Evolutionary conservation across 306 rosid genomes (phyloP).

Genomic region (Alnus glutinosa): DNA sequence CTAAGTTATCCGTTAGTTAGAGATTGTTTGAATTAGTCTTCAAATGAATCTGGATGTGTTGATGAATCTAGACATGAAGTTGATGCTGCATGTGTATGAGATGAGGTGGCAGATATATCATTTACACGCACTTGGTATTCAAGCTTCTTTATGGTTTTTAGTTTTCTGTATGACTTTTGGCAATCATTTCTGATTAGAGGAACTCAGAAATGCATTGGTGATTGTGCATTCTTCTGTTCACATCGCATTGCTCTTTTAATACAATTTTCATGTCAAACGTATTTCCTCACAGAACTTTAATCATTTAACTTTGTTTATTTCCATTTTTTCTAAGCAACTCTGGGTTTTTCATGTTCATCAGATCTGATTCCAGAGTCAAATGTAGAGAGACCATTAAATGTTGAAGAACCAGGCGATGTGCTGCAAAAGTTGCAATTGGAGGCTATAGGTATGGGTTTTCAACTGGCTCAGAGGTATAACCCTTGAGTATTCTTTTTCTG

Average conservation of each 20-base stretch:
- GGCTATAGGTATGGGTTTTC: constrained; percentile 60
- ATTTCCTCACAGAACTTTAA: too few relatives aligned
- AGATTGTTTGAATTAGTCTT: too few relatives aligned
- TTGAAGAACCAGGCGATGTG: constrained; percentile 44
- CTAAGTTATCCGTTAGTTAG: too few relatives aligned
- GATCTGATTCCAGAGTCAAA: constrained; percentile 42
- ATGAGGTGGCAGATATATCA: too few relatives aligned
- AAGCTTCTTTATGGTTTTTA: neutral
- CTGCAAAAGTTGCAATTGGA: constrained; percentile 61
- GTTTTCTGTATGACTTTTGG: neutral
- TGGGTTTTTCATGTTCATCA: constrained; percentile 32
- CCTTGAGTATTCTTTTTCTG: neutral
- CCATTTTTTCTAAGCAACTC: neutral
- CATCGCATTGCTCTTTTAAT: neutral
- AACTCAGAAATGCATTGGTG: neutral
- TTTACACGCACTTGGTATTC: too few relatives aligned
- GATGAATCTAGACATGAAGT: too few relatives aligned
- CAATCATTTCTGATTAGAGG: neutral
- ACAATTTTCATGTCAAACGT: neutral
- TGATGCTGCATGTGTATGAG: too few relatives aligned
- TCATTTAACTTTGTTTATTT: neutral
- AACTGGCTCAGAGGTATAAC: neutral
- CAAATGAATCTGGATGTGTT: too few relatives aligned
- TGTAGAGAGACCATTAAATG: constrained; percentile 46
- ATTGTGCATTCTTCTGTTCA: neutral